A percentile compares a stretch with the other conserved stretches of the same genome.
phyloP scores from a whole-genome alignment of 2,329 filamentous ascomycete genomes.

The Nemania diffusa region DNA sequence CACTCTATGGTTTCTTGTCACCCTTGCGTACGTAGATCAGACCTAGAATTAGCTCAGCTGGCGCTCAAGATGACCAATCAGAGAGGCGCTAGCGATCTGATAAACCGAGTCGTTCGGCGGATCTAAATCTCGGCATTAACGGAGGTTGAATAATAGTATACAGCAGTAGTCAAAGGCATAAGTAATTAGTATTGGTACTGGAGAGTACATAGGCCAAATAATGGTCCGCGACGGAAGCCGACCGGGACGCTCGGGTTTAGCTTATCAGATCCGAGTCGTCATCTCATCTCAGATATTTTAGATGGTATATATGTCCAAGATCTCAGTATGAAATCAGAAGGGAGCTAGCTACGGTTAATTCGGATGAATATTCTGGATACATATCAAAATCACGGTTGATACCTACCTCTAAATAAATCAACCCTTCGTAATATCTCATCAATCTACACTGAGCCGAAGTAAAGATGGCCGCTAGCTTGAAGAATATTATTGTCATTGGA shows the following conservation, averaged over 20 bases:
- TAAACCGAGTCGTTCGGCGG: constrained; percentile 20
- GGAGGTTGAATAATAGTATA: constrained; percentile 12
- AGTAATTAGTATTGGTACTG: background rate
- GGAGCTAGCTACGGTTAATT: background rate
- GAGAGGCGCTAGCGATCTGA: constrained; percentile 23
- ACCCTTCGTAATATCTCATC: background rate
- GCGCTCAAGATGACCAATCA: constrained; percentile 15
- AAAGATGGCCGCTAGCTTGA: constrained; percentile 42
- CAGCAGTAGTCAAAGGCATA: background rate
- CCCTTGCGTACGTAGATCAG: constrained; percentile 10
- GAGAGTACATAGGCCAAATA: constrained; percentile 11
- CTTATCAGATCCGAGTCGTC: constrained; percentile 33
- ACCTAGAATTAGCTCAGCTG: constrained; percentile 2
- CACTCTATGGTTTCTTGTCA: too few relatives aligned
- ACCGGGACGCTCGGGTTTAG: constrained; percentile 26
- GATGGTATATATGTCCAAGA: background rate
- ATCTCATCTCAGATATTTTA: background rate
- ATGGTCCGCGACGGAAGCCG: constrained; percentile 17
- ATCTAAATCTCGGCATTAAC: constrained; percentile 24
- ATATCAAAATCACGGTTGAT: too few relatives aligned
- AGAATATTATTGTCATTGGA: constrained; percentile 58
- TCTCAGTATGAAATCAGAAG: background rate
- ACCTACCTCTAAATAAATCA: too few relatives aligned
- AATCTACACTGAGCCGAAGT: background rate
- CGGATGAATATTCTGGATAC: background rate